phyloP scores from a whole-genome alignment of 495 filamentous ascomycete genomes.

The Podospora conica region DNA sequence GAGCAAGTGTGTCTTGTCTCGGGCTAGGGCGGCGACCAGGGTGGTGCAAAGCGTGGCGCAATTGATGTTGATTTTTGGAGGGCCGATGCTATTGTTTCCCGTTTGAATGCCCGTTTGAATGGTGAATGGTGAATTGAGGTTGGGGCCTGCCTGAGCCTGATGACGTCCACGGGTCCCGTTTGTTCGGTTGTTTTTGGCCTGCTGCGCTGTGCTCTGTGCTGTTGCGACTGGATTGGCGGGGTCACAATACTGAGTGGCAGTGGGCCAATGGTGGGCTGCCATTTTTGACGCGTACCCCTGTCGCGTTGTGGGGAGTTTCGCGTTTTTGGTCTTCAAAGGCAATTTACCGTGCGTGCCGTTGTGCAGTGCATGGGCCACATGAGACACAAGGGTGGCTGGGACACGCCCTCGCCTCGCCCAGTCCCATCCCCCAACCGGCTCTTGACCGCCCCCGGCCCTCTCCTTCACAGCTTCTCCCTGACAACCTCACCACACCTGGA shows the following conservation, averaged over 20 bases:
- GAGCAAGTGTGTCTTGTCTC: neutral
- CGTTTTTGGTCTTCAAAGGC: slow-evolving; percentile 17
- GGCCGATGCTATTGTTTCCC: neutral
- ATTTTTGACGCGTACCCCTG: neutral
- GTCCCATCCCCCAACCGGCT: slow-evolving; percentile 3
- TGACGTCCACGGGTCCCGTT: neutral
- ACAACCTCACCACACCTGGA: neutral
- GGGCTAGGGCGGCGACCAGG: neutral
- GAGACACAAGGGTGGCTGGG: slow-evolving; percentile 20
- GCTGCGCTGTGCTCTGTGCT: slow-evolving; percentile 1
- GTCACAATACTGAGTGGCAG: slow-evolving; percentile 1
- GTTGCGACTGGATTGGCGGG: slow-evolving; percentile 22
- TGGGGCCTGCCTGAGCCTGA: too few relatives aligned
- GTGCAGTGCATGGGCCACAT: slow-evolving; percentile 6
- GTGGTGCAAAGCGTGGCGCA: neutral
- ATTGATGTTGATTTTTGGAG: neutral
- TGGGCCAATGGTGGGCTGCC: neutral
- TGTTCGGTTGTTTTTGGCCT: slow-evolving; percentile 2
- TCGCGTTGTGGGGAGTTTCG: slow-evolving; percentile 20
- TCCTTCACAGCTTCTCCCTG: slow-evolving; percentile 8
- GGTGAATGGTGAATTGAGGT: neutral
- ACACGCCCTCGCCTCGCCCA: neutral
- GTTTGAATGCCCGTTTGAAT: neutral
- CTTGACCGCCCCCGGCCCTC: slow-evolving; percentile 20
- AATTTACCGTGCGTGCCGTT: slow-evolving; percentile 9